These are phyloP conservation scores for Cryoendolithus antarcticus DNA, from an alignment of 2,329 filamentous ascomycete species.

Conservation along the genomic window DNA sequence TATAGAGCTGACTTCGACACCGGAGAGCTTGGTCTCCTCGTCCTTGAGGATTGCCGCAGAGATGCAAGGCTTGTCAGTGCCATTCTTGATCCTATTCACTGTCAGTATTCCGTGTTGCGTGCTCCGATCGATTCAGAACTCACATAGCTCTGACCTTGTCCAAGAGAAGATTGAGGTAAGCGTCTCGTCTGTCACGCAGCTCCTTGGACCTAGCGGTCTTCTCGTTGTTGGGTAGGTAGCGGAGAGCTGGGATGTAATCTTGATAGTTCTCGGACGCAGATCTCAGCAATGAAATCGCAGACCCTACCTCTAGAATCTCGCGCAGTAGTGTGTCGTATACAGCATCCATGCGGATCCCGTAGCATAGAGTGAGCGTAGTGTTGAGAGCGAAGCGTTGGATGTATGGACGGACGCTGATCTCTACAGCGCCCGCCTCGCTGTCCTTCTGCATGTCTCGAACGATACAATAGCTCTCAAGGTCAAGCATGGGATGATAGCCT, in stretches of 20 bases:
- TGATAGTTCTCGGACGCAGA: conserved; percentile 42
- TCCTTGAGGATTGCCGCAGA: conserved; percentile 43
- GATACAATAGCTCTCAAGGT: conserved; percentile 41
- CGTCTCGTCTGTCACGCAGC: conserved; percentile 35
- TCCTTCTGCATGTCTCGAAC: conserved; percentile 36
- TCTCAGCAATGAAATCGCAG: conserved; percentile 38
- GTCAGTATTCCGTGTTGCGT: no score
- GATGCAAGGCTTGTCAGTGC: conserved; percentile 43
- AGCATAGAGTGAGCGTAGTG: conserved; percentile 42
- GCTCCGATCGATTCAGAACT: no score
- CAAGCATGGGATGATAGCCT: conserved; percentile 38
- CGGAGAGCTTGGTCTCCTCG: conserved; percentile 39
- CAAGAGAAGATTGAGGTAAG: conserved; percentile 38
- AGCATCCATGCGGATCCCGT: conserved; percentile 43
- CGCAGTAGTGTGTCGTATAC: conserved; percentile 40
- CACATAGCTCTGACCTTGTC: conserved; percentile 38
- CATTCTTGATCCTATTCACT: conserved; percentile 27
- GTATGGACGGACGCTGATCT: conserved; percentile 38
- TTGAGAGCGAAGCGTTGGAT: conserved; percentile 43
- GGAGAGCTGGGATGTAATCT: conserved; percentile 40
- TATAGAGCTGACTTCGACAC: conserved; percentile 42
- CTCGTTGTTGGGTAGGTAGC: conserved; percentile 41
- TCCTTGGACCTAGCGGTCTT: conserved; percentile 37
- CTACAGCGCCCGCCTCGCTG: conserved; percentile 24
- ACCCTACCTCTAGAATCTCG: conserved; percentile 42